phyloP scores from a whole-genome alignment of 805 yeast species.

The Teunomyces cretensis region DNA sequence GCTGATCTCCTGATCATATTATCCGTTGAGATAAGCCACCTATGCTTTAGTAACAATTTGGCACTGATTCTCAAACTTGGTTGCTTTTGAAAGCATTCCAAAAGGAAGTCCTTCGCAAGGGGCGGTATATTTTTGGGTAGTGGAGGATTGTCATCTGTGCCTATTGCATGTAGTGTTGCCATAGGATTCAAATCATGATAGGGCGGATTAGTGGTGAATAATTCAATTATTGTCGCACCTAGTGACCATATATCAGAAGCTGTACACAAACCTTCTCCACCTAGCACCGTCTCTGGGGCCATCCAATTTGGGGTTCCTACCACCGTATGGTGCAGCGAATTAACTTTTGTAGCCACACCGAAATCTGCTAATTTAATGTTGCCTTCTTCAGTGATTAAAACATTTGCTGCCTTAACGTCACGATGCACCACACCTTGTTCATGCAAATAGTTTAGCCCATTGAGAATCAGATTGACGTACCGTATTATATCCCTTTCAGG shows the following conservation, averaged over 20 bases:
- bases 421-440: slow-evolving; percentile 77
- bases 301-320: slow-evolving; percentile 97
- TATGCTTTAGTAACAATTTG: slow-evolving; percentile 51
- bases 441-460: slow-evolving; percentile 65
- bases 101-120: slow-evolving; percentile 53
- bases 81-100: slow-evolving; percentile 70
- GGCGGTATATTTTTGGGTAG: slow-evolving; percentile 54
- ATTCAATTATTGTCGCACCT: slow-evolving; percentile 92
- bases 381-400: slow-evolving; percentile 64
- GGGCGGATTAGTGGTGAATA: slow-evolving; percentile 85
- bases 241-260: slow-evolving; percentile 92
- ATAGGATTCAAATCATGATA: slow-evolving; percentile 72
- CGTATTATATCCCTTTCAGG: slow-evolving; percentile 52
- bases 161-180: slow-evolving; percentile 83
- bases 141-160: slow-evolving; percentile 69
- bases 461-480: slow-evolving; percentile 54
- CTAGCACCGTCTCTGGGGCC: slow-evolving; percentile 93
- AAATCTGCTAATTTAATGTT: slow-evolving; percentile 88
- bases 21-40: slow-evolving; percentile 48
- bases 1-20: background rate
- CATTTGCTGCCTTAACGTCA: slow-evolving; percentile 92
- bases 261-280: slow-evolving; percentile 77
- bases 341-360: slow-evolving; percentile 80
- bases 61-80: slow-evolving; percentile 62
- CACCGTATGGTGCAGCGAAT: slow-evolving; percentile 41